Evolutionary conservation across 352 stramenopile species (phyloP).

Genomic region (Thalassiosira livingstoniorum): DNA sequence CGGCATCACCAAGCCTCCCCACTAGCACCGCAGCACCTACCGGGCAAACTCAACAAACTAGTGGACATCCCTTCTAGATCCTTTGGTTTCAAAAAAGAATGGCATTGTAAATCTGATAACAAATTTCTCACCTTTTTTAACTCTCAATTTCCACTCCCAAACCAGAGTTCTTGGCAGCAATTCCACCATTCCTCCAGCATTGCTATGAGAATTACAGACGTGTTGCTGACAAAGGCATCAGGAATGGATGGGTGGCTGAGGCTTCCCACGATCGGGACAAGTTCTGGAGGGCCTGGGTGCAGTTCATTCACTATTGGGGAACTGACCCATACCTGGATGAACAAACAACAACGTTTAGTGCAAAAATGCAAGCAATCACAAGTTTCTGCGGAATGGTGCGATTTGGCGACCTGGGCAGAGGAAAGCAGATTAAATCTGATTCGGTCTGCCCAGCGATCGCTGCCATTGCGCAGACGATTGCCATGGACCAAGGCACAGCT

Average conservation of each 20-base stretch:
- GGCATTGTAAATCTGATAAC: conserved; percentile 20
- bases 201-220: too few relatives aligned
- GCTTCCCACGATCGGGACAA: conserved; percentile 21
- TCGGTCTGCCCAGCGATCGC: not conserved
- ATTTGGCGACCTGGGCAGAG: conserved; percentile 20
- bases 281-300: conserved; percentile 19
- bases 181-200: conserved; percentile 12
- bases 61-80: conserved; percentile 35
- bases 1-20: not conserved
- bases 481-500: conserved; percentile 3
- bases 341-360: not conserved
- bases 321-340: conserved; percentile 30
- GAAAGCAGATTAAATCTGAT: not conserved
- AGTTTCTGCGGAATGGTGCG: conserved; percentile 6
- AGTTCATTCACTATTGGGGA: conserved; percentile 22
- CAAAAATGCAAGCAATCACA: conserved; percentile 11
- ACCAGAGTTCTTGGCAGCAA: conserved; percentile 33
- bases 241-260: too few relatives aligned
- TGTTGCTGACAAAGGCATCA: too few relatives aligned
- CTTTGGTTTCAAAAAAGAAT: conserved; percentile 30
- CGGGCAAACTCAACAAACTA: conserved; percentile 19
- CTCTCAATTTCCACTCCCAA: conserved; percentile 22
- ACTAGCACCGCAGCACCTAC: conserved; percentile 35
- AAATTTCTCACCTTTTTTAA: conserved; percentile 36
- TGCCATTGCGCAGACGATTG: conserved; percentile 28